Base-by-base conservation (phyloP, 1,139 yeast genomes). In the Protomyces lactucae-debilis region DNA sequence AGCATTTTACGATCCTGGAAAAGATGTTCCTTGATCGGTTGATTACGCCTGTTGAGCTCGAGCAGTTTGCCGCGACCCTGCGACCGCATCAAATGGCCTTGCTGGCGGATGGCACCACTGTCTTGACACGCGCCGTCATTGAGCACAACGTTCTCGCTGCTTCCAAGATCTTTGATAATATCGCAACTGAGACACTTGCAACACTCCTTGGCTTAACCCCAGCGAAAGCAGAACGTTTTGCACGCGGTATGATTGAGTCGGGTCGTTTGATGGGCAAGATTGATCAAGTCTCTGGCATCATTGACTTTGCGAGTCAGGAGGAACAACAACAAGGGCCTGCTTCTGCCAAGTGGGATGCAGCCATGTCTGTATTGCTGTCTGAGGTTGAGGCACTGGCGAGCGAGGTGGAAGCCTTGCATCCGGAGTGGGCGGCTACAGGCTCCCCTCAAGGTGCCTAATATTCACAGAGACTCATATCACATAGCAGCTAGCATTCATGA, bases 101-200 rank as follows among this genome's bases (percentile, higher is more conserved):
- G 8, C 64, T 72, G 14, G 66, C 72, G 2, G 75, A 73, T 39
- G 77, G 76, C 46, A 70, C 71, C 3, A 73, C 76, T 0, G 76
- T 74, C 1, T 68, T 76, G 8, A 68, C 71, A 23, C 66, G 74
- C 18, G 76, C 78, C 0, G 72, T 75, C 21, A 71, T 74, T 48
- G 77, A 75, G 55, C 78, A 76, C 68, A 76, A 76, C 64, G 70
- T 76, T 21, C 68, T 73, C 52, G 72, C 77, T 0, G 73, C 75
- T 6, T 74, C 77, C 1, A 68, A 70, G 51, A 68, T 76, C 36
- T 76, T 74, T 69, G 70, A 69, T 52, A 73, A 73, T 65, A 73
- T 76, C 43, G 70, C 73, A 35, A 66, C 74, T 45, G 61, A 68
- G 2, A 71, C 73, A 52, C 68, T 76, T 23, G 75, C 73, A 4